These are phyloP conservation scores for Biscutella auriculata DNA, from an alignment of 441 rosid species.

Conservation along the genomic window DNA sequence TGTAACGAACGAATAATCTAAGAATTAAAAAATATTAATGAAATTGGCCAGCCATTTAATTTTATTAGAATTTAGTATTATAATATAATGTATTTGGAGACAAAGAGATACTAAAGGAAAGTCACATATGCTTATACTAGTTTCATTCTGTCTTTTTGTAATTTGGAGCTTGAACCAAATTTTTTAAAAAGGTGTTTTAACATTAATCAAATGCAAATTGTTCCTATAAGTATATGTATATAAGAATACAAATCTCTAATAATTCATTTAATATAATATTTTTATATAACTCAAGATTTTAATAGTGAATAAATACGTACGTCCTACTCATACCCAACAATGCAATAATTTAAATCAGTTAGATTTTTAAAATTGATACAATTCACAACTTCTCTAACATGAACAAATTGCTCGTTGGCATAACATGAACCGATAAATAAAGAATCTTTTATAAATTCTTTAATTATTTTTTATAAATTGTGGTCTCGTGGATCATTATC, in stretches of 20 bases:
- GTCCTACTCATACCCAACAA: not conserved
- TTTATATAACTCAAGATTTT: too few relatives aligned
- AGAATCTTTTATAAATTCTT: not conserved
- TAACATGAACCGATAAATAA: not conserved
- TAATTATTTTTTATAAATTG: not conserved
- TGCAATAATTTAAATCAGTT: too few relatives aligned
- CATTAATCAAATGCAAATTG: not conserved
- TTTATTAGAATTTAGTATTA: too few relatives aligned
- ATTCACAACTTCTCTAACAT: not conserved
- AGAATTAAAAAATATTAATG: too few relatives aligned
- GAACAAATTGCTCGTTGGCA: not conserved
- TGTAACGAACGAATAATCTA: too few relatives aligned
- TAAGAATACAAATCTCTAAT: not conserved
- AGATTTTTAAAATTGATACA: not conserved
- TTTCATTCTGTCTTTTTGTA: not conserved
- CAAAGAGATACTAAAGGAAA: too few relatives aligned
- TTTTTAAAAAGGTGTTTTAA: not conserved
- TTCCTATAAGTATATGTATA: not conserved
- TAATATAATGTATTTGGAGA: too few relatives aligned
- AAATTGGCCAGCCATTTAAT: too few relatives aligned
- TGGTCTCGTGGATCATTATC: conserved; percentile 6
- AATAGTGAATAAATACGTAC: too few relatives aligned
- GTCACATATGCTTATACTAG: too few relatives aligned
- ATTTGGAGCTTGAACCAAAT: not conserved
- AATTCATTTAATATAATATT: too few relatives aligned